Conservation (phyloP, 2,329 filamentous ascomycete genomes). For the Leptographium procerum region DNA sequence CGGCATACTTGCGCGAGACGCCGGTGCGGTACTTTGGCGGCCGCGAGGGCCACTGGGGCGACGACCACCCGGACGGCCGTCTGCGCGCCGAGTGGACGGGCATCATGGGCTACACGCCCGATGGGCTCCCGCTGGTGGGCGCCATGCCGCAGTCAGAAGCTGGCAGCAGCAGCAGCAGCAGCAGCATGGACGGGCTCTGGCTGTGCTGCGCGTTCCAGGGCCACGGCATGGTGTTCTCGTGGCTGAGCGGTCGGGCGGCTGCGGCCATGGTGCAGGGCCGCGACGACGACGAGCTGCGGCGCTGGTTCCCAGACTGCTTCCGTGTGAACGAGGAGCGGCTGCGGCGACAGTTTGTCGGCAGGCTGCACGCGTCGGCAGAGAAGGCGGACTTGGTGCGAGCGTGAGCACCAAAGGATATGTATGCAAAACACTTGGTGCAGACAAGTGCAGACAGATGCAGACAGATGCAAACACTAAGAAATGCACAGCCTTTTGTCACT, state of each 20-base stretch:
- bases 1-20: constrained; percentile 31
- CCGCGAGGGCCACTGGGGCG: constrained; percentile 28
- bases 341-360: constrained; percentile 22
- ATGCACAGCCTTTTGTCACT: too few relatives aligned
- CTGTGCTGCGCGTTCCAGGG: constrained; percentile 52
- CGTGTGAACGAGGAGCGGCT: constrained; percentile 34
- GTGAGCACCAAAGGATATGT: too few relatives aligned
- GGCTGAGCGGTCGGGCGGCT: constrained; percentile 47
- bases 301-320: constrained; percentile 45
- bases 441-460: neutral
- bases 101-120: constrained; percentile 44
- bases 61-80: constrained; percentile 26
- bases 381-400: neutral
- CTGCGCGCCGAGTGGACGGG: constrained; percentile 36
- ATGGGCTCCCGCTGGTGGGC: constrained; percentile 42
- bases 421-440: too few relatives aligned
- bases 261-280: constrained; percentile 37
- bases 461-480: neutral
- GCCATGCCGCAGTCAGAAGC: constrained; percentile 31
- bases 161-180: constrained; percentile 9
- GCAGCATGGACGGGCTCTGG: constrained; percentile 29
- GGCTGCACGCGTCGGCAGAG: constrained; percentile 14
- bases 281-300: constrained; percentile 19
- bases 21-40: constrained; percentile 39
- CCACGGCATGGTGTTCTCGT: constrained; percentile 54